Percentiles rank a stretch among this genome's conserved stretches.
Evolutionary conservation across 352 stramenopile genomes (phyloP).

Genomic region (Pythium monospermum): DNA sequence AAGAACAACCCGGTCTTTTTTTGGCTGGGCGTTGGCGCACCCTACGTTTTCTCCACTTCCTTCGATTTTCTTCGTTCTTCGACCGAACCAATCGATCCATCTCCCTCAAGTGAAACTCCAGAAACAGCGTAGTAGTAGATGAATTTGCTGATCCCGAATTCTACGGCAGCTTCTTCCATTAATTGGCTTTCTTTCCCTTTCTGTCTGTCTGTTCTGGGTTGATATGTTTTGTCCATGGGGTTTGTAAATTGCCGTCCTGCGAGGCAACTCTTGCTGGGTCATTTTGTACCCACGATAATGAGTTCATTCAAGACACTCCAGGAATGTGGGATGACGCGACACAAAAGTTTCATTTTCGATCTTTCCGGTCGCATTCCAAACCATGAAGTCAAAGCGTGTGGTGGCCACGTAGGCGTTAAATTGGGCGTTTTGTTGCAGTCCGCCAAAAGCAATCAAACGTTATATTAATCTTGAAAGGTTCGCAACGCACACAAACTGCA

Average conservation of each 20-base stretch:
- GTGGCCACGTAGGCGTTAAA: conserved; percentile 11
- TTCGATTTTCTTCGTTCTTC: too few species aligned
- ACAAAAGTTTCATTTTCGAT: too few species aligned
- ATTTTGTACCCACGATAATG: too few species aligned
- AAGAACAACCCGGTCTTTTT: background rate
- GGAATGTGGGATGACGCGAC: too few species aligned
- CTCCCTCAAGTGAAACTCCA: conserved; percentile 15
- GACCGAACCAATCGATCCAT: too few species aligned
- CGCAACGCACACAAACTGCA: background rate
- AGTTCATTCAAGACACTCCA: too few species aligned
- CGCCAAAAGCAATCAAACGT: conserved; percentile 16
- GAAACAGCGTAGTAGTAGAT: conserved; percentile 28
- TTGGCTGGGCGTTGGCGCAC: background rate
- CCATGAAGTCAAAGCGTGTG: conserved; percentile 6
- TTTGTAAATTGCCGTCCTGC: too few species aligned
- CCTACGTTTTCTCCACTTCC: background rate
- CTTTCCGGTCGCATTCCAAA: conserved; percentile 5
- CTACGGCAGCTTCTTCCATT: conserved; percentile 8
- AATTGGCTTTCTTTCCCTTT: background rate
- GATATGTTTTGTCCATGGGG: too few species aligned
- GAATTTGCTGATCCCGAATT: conserved; percentile 21
- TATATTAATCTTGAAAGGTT: background rate
- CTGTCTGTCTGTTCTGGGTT: too few species aligned
- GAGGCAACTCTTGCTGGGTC: too few species aligned
- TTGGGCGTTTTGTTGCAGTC: conserved; percentile 12